phyloP scores from a whole-genome alignment of 179 eudicot species.

The Beta lomatogona region DNA sequence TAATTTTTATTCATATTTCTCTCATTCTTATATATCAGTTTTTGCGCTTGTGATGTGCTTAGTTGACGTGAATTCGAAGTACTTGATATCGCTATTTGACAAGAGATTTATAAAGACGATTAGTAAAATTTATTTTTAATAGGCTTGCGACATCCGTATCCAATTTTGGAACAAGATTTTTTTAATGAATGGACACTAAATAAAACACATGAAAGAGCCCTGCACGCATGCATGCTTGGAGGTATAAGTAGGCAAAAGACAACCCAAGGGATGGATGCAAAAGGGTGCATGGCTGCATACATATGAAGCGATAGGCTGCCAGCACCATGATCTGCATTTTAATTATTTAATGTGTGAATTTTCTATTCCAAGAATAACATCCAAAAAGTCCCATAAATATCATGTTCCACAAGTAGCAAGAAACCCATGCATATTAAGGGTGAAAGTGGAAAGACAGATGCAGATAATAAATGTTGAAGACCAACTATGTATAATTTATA shows the following conservation, averaged over 20 bases:
- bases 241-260: not conserved
- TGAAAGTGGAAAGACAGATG: not conserved
- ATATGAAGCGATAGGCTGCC: not conserved
- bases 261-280: not conserved
- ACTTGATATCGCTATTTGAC: too few species aligned
- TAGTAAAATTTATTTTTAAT: too few species aligned
- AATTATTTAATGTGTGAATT: not conserved
- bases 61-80: too few species aligned
- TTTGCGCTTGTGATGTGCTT: too few species aligned
- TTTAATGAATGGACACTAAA: too few species aligned
- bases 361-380: not conserved
- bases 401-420: not conserved
- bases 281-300: not conserved
- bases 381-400: not conserved
- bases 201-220: not conserved
- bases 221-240: not conserved
- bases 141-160: too few species aligned
- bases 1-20: too few species aligned
- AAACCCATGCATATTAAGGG: conserved; percentile 5
- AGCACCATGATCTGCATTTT: not conserved
- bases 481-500: not conserved
- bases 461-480: not conserved
- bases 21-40: too few species aligned
- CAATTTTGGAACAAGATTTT: too few species aligned
- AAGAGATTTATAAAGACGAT: too few species aligned